Evolutionary conservation across 495 filamentous ascomycete genomes (phyloP), one percentile per base, ranked within the genome.

Genomic region (Hyphodiscus hymeniophilus): DNA sequence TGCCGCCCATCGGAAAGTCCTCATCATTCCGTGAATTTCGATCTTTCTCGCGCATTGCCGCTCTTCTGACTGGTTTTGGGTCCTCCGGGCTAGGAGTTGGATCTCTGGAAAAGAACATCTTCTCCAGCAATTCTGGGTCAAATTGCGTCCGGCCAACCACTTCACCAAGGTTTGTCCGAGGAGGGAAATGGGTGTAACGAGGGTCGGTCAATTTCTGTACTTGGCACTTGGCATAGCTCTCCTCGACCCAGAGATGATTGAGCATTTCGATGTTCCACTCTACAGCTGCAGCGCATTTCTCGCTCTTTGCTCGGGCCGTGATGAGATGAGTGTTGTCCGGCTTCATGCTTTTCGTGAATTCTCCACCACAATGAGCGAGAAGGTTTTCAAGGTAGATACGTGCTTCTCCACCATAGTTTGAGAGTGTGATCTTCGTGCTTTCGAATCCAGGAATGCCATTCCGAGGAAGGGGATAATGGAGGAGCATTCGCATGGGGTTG

Each of bases 231-330:
- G 89, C 87, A 60, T 97, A 99, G 63, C 88, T 89, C 55, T 99
- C 94, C 61, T 99, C 92, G 38, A 99, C 75, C 92, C 92, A 99
- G 1, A 99, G 71, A 57, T 97, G 91, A 61, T 99, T 99, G 46
- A 94, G 72, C 51, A 94, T 82, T 35, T 91, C 65, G 23, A 97
- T 80, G 26, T 82, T 82, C 92, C 92, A 99, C 62, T 97, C 94
- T 55, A 74, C 76, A 0, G 92, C 92, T 0, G 92, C 92, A 5
- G 79, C 78, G 57, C 83, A 94, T 63, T 99, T 99, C 60, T 97
- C 92, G 56, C 89, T 88, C 42, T 74, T 73, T 26, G 79, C 77
- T 54, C 94, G 84, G 4, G 92, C 92, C 3, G 92, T 94, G 51
- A 98, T 87, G 3, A 98, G 73, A 64, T 98, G 92, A 0, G 90